A percentile compares a stretch with the other conserved stretches of the same genome.
Conservation (phyloP, 306 rosid species). For the Trifolium repens region DNA sequence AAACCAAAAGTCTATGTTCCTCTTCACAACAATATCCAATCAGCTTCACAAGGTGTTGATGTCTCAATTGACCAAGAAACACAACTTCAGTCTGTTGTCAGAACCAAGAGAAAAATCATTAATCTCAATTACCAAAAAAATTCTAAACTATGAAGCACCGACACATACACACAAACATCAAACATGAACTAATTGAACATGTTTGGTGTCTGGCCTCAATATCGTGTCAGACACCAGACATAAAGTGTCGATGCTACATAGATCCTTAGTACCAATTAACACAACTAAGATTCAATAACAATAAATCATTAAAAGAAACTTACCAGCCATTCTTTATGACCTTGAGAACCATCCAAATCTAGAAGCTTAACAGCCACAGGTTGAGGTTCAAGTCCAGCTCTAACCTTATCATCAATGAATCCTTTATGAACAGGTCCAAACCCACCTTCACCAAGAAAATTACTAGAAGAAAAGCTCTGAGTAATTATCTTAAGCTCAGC, state of each 20-base stretch:
- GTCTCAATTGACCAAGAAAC: constrained; percentile 85
- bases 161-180: not conserved
- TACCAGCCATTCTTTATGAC: constrained; percentile 99
- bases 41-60: constrained; percentile 82
- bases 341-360: constrained; percentile 88
- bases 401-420: constrained; percentile 84
- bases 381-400: constrained; percentile 77
- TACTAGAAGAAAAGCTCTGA: constrained; percentile 68
- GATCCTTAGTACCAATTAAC: not conserved
- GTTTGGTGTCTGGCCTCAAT: too few species aligned
- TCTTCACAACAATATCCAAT: constrained; percentile 97
- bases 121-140: not conserved
- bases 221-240: too few species aligned
- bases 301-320: constrained; percentile 33
- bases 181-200: too few species aligned
- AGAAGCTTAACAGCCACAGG: constrained; percentile 92
- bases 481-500: constrained; percentile 88
- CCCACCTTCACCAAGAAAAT: constrained; percentile 95
- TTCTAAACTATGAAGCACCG: not conserved
- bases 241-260: too few species aligned
- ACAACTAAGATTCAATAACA: not conserved
- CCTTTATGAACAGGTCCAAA: constrained; percentile 97
- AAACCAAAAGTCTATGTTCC: constrained; percentile 79
- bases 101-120: not conserved
- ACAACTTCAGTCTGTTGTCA: constrained; percentile 83